Conservation (phyloP, 2,329 filamentous ascomycete genomes). For the Sporothrix pallida region DNA sequence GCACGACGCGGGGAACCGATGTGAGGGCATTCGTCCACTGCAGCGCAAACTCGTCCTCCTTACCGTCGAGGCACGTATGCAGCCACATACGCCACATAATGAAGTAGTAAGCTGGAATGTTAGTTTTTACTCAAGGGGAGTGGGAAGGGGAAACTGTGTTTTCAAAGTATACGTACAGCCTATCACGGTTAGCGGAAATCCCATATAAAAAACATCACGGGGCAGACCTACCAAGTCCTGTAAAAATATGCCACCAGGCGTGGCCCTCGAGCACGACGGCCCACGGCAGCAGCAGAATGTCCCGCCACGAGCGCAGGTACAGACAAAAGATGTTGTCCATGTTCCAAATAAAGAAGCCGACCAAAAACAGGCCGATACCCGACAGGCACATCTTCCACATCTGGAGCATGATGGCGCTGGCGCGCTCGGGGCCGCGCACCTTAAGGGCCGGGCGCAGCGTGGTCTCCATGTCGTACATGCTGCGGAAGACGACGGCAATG, state of each 20-base stretch:
- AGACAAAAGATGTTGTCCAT: conserved; percentile 79
- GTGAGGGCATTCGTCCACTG: conserved; percentile 69
- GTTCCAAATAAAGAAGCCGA: conserved; percentile 78
- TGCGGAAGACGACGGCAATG: conserved; percentile 70
- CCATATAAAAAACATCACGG: no score
- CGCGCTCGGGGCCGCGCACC: conserved; percentile 56
- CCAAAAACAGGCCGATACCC: conserved; percentile 73
- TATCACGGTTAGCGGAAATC: conserved; percentile 25
- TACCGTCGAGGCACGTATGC: conserved; percentile 74
- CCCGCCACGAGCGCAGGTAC: conserved; percentile 68
- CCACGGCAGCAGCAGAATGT: conserved; percentile 76
- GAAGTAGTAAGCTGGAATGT: conserved; percentile 71
- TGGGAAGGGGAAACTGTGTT: background rate
- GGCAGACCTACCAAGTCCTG: conserved; percentile 65
- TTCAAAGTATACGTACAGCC: conserved; percentile 31
- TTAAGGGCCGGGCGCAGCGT: conserved; percentile 54
- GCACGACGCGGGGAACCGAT: conserved; percentile 56
- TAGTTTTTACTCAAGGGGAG: background rate
- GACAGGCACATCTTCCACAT: conserved; percentile 78
- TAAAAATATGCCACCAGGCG: conserved; percentile 76
- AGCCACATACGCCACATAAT: conserved; percentile 86
- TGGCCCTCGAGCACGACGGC: conserved; percentile 69
- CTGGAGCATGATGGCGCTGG: conserved; percentile 55
- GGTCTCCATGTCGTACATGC: conserved; percentile 74
- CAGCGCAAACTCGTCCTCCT: conserved; percentile 73